These are phyloP conservation scores for Tripidium arundinaceum DNA, from an alignment of 202 grass and related monocot genomes.

Conservation along the genomic window DNA sequence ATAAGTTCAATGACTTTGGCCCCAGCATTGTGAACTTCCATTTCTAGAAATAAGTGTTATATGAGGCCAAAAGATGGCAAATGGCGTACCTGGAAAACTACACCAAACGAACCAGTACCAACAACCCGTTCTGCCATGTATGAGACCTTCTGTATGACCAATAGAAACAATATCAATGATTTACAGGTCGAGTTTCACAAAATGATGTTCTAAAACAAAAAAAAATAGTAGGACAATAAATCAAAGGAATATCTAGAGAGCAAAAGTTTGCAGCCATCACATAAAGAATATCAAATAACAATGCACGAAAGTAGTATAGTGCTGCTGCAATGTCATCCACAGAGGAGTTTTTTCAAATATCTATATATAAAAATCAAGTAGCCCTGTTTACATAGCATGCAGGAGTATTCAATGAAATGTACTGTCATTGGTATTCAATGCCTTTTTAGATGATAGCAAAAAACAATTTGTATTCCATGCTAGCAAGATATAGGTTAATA, in stretches of 20 bases:
- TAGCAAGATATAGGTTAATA: background rate
- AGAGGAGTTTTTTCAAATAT: background rate
- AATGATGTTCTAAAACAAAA: background rate
- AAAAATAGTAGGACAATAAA: background rate
- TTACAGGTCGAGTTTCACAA: background rate
- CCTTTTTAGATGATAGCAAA: background rate
- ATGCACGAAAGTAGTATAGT: background rate
- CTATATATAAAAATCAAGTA: background rate
- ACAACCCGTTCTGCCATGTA: constrained; percentile 97
- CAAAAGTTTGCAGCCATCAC: background rate
- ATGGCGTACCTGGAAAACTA: constrained; percentile 83
- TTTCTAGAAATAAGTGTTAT: background rate
- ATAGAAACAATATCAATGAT: constrained; percentile 31
- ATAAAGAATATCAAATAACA: background rate
- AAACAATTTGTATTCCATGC: background rate
- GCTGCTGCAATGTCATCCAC: background rate
- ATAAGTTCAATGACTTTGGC: constrained; percentile 27
- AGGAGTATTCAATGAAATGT: background rate
- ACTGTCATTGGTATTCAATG: background rate
- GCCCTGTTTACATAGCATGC: background rate
- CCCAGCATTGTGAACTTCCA: background rate
- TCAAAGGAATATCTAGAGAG: background rate
- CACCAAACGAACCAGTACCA: constrained; percentile 96
- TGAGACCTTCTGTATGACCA: constrained; percentile 82
- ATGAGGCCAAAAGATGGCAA: constrained; percentile 5